Evolutionary conservation across 371 early-diverging fungal species (phyloP).

Genomic region (Batrachochytrium dendrobatidis): DNA sequence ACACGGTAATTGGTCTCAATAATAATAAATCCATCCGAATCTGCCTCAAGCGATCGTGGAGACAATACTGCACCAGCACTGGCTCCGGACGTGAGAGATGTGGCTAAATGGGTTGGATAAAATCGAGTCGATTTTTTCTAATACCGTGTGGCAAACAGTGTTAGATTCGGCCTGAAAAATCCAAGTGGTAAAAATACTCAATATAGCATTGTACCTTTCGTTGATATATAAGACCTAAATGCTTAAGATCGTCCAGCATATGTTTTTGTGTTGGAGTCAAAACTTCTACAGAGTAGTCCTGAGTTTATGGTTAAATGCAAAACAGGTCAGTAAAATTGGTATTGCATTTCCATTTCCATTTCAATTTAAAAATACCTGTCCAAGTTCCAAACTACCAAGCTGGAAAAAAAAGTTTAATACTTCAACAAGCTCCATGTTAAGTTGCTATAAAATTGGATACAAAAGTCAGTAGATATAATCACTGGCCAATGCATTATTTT

Average conservation of each 20-base stretch:
- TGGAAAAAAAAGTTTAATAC: conserved; percentile 87
- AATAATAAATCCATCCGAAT: conserved; percentile 30
- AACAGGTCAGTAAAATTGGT: not conserved
- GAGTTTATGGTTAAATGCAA: conserved; percentile 6
- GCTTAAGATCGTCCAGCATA: conserved; percentile 80
- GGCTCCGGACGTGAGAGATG: conserved; percentile 80
- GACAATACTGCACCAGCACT: conserved; percentile 4
- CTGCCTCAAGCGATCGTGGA: not conserved
- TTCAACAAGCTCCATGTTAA: conserved; percentile 86
- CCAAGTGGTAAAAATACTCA: too few species aligned
- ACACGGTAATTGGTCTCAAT: conserved; percentile 54
- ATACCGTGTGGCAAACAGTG: not conserved
- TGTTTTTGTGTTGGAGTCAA: conserved; percentile 75
- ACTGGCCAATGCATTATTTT: not conserved
- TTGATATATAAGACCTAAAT: conserved; percentile 86
- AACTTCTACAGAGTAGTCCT: conserved; percentile 77
- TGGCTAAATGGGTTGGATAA: conserved; percentile 89
- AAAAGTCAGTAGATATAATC: not conserved
- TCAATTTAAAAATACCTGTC: conserved; percentile 46
- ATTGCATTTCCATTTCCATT: not conserved
- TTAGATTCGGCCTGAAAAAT: too few species aligned
- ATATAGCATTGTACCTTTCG: conserved; percentile 49
- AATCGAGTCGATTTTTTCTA: conserved; percentile 66
- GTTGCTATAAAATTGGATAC: conserved; percentile 29
- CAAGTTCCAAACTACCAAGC: conserved; percentile 81